A percentile compares a stretch with the other conserved stretches of the same genome.
Evolutionary conservation across 2,329 filamentous ascomycete genomes (phyloP).

Genomic region (Penicillium sp.): DNA sequence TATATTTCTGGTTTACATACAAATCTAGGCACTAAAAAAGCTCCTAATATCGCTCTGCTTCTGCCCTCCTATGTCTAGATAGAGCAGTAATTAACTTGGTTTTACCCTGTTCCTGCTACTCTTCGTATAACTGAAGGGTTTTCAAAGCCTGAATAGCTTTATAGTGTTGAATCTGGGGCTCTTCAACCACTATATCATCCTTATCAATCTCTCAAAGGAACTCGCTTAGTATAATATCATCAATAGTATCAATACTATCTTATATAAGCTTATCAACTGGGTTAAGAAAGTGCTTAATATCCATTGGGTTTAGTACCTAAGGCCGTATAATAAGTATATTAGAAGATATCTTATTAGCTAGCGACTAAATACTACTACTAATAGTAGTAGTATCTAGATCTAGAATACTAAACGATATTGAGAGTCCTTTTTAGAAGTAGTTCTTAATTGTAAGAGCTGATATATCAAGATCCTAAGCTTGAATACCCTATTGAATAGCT

Average conservation of each 20-base stretch:
- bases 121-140: too few relatives aligned
- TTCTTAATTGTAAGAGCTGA: background rate
- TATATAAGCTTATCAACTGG: background rate
- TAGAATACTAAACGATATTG: background rate
- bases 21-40: too few relatives aligned
- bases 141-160: background rate
- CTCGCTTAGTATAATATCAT: background rate
- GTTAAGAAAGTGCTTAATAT: background rate
- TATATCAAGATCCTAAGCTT: background rate
- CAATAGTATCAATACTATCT: background rate
- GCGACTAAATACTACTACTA: background rate
- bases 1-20: too few relatives aligned
- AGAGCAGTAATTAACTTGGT: too few relatives aligned
- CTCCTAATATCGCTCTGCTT: too few relatives aligned
- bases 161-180: background rate
- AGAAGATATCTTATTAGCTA: background rate
- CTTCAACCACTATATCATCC: background rate
- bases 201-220: background rate
- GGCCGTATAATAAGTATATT: background rate
- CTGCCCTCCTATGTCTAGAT: too few relatives aligned
- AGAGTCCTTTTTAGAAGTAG: background rate
- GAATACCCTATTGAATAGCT: background rate
- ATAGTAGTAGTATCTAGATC: background rate
- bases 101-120: too few relatives aligned
- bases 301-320: background rate